Evolutionary conservation across 192 early-diverging fungal genomes (phyloP).

Genomic region (Coemansia sp.): DNA sequence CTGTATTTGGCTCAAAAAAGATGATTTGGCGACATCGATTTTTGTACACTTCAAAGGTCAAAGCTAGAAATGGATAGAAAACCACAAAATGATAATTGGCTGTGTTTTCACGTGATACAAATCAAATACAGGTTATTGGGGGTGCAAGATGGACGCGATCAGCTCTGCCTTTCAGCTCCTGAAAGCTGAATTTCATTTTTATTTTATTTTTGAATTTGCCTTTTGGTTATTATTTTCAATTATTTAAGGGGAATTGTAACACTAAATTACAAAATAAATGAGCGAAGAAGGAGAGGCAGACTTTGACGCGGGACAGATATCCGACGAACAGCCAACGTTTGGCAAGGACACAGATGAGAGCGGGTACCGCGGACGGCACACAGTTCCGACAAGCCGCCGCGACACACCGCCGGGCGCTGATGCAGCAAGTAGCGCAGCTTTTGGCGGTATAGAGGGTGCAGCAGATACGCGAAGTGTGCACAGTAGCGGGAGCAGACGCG

Average conservation of each 20-base stretch:
- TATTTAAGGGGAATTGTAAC: too few relatives aligned
- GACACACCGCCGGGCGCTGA: neutral
- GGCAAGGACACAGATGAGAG: neutral
- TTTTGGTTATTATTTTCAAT: neutral
- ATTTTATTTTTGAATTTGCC: neutral
- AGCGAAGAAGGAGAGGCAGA: constrained; percentile 54
- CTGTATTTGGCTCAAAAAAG: too few relatives aligned
- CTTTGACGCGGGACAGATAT: constrained; percentile 36
- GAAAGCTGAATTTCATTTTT: too few relatives aligned
- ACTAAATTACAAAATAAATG: constrained; percentile 24
- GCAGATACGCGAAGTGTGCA: constrained; percentile 6
- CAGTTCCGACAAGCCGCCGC: neutral
- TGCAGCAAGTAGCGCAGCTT: neutral
- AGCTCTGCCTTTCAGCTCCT: too few relatives aligned
- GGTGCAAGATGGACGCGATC: too few relatives aligned
- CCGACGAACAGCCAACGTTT: constrained; percentile 9
- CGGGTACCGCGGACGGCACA: neutral
- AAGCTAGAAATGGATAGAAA: too few relatives aligned
- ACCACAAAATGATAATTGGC: too few relatives aligned
- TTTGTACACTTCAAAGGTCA: too few relatives aligned
- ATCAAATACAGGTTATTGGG: too few relatives aligned
- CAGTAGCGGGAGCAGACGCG: constrained; percentile 1
- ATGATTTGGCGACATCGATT: too few relatives aligned
- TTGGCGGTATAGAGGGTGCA: neutral
- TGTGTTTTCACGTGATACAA: too few relatives aligned